Base-by-base conservation (phyloP, 1,284 basidiomycete species). In the Cryptococcus amylolentus region DNA sequence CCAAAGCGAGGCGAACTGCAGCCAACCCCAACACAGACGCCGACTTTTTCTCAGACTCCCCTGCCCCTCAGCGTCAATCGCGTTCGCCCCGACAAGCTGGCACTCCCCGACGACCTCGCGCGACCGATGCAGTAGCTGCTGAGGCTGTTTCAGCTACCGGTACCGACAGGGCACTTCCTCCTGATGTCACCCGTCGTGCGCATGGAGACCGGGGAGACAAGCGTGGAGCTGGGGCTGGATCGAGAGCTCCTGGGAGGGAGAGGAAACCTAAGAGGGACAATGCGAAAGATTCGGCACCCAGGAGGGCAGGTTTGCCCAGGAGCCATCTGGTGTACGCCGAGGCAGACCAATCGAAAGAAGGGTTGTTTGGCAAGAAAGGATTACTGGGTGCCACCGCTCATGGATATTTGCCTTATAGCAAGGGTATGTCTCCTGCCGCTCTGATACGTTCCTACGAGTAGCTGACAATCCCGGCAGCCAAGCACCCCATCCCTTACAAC, bases 341-440 rank as follows among this genome's bases (percentile, higher is more conserved):
- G 6, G 44, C 52, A 23, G 60, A 61, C 42, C 60, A 61, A 35
- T 55, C 54, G 5, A n/a, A 52, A 43, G 39, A 54, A 16, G 60
- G 54, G n/a, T 40, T 62, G 43, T 62, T 62, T 35, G 61, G 61
- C 10, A 59, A 49, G 43, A 44, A 48, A 23, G 28, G 45, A 37
- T 40, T 62, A 20, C 10, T 62, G 8, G 28, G 20, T 14, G n/a
- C n/a, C 8, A 14, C 18, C 13, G 5, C 3, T 14, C 8, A 20
- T 20, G 3, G 44, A 23, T 6, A 3, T 28, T 18, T 23, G 10
- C 8, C n/a, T 23, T 23, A 20, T 18, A 43, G 54, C 38, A 55
- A 60, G 44, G 42, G 58, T 60, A 31, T 50, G 55, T 56, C 39
- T 13, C 20, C n/a, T 14, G 16, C 35, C 35, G 9, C 40, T 44